Evolutionary conservation across 345 rosid genomes (phyloP), one percentile per base, ranked within the genome.

Genomic region (Jatropha curcas): DNA sequence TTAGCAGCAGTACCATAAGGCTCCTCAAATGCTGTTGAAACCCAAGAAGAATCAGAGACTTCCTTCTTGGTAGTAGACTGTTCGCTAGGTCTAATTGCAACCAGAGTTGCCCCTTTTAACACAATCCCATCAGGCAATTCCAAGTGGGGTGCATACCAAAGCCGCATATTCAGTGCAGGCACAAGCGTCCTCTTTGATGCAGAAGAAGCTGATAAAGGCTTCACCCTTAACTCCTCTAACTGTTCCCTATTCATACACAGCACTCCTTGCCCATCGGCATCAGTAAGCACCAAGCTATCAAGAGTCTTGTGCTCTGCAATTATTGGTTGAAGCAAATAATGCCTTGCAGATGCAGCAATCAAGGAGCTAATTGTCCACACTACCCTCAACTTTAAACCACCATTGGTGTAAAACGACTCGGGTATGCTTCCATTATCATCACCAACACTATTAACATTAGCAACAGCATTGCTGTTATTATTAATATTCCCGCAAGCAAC

Each of bases 301-400:
- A 96, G 90, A 1, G 91, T 93, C 86, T 86, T 90, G 73, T 96
- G 99, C 78, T 91, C 99, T 0, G 98, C 82, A 14, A 90, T 93
- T 28, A 96, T 96, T 0, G 96, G 97, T 46, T 93, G 99, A 22
- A 96, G 84, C 78, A 96, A 80, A 75, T 89, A 91, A 72, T 96
- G 99, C 70, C 98, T 75, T 0, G 99, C 98, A 2, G 99, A 93
- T 25, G 99, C 97, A 20, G 98, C 96, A 39, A 96, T 96, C 77
- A 96, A 71, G 0, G 99, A 96, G 80, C 97, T 91, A 31, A 91
- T 96, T 0, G 99, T 92, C 99, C 99, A 96, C 62, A 93, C 99
- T 16, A 96, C 98, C 67, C 98, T 84, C 65, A 93, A 77, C 77
- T 96, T 96, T 78, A 96, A 72, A 5, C 96, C 97, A 28, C 98